Conservation (phyloP, 1,139 yeast species). For the Magnusiomyces suaveolens region DNA sequence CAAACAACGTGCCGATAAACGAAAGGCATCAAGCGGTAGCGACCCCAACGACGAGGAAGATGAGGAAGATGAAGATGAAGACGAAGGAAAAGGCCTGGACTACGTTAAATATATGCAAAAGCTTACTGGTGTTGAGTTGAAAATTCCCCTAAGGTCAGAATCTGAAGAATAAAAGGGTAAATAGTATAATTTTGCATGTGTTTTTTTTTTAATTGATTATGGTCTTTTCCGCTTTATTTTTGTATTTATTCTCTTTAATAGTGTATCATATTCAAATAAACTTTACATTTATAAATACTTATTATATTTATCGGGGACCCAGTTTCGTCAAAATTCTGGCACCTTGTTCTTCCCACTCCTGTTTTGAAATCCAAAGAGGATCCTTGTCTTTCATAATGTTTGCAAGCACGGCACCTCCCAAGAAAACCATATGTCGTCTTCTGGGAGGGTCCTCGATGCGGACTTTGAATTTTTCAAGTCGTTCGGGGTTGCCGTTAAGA, state of each 20-base stretch:
- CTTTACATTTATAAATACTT: no score
- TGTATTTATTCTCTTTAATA: no score
- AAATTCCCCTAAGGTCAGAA: not conserved
- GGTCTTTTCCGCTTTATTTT: no score
- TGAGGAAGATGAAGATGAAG: not conserved
- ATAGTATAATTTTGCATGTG: no score
- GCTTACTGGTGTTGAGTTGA: constrained; percentile 15
- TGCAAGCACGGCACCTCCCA: constrained; percentile 98
- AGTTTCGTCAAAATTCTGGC: constrained; percentile 71
- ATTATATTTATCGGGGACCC: constrained; percentile 77
- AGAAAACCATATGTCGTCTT: constrained; percentile 97
- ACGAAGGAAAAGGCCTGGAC: constrained; percentile 27
- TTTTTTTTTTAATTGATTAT: no score
- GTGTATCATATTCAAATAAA: no score
- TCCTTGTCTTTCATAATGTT: constrained; percentile 97
- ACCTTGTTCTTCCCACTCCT: constrained; percentile 98
- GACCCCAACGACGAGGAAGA: not conserved
- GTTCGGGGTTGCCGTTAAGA: constrained; percentile 73
- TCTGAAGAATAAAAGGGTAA: not conserved
- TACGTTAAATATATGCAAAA: constrained; percentile 28
- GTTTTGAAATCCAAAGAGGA: constrained; percentile 93
- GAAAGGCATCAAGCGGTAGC: not conserved
- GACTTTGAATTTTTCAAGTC: constrained; percentile 86
- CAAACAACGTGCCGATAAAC: constrained; percentile 2
- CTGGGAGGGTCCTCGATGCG: constrained; percentile 98